Base-by-base conservation (phyloP, 768 basidiomycete species). In the Kwoniella sp. region DNA sequence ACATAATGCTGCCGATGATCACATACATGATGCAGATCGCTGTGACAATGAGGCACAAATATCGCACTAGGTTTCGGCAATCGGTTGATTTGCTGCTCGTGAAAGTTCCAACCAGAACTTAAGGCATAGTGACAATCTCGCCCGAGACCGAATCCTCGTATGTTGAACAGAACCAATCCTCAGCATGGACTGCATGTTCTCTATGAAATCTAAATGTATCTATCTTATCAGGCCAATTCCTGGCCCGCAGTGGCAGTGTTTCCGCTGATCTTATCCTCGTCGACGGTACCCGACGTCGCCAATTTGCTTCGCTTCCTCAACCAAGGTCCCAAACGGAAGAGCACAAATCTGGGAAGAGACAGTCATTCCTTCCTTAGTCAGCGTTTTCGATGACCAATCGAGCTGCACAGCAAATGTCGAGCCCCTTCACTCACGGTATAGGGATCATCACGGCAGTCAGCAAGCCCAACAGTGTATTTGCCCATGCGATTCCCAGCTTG, bases 381-480 rank as follows among this genome's bases (percentile, higher is more conserved):
- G 29, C 28, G 29, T 29, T 55, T 9, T 15, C 5, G 29, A 17
- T 0, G 4, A 31, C 15, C 15, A 55, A 22, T 28, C 13, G 17
- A 55, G 15, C 29, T n/a, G n/a, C n/a, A n/a, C n/a, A n/a, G n/a
- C n/a, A n/a, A n/a, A n/a, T n/a, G 34, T 34, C 34, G 13, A 34
- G 34, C 34, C 5, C 34, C n/a, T 29, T 2, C 1, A 70, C 69
- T 51, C 51, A 76, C 66, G 54, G 73, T 8, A 72, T 63, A 0
- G 77, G 77, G 37, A 79, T 74, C 65, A 79, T 69, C 11, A 78
- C 38, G 38, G 74, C 64, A 1, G 67, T 60, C 4, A 78, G 29
- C 9, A 75, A 71, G 13, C 74, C 78, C 1, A 79, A 68, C 17
- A 79, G 61, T 2, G 71, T 67, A 4, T 59, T 72, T 29, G 72